phyloP scores from a whole-genome alignment of 2,329 filamentous ascomycete genomes.

The Scopulariopsis brevicaulis region DNA sequence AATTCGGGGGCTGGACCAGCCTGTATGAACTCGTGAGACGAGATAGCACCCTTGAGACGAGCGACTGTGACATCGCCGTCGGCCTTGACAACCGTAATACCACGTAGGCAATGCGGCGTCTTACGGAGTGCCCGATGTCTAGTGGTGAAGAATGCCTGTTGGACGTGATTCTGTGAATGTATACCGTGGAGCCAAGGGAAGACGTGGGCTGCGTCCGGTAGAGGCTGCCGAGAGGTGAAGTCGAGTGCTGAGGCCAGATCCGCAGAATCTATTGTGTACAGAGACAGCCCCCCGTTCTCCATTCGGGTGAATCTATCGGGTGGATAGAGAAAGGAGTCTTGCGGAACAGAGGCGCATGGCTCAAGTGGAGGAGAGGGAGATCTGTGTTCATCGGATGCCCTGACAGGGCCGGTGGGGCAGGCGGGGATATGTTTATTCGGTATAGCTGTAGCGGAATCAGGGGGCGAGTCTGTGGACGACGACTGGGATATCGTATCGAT shows the following conservation, averaged over 20 bases:
- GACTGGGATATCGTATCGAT: neutral
- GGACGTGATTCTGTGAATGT: constrained; percentile 78
- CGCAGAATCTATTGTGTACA: constrained; percentile 64
- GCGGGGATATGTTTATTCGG: constrained; percentile 88
- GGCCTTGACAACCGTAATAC: constrained; percentile 78
- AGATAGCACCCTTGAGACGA: constrained; percentile 78
- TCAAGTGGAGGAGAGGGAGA: neutral
- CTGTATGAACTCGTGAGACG: constrained; percentile 68
- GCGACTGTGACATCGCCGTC: constrained; percentile 65
- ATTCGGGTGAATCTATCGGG: constrained; percentile 48
- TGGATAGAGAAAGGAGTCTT: constrained; percentile 64
- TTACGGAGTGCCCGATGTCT: constrained; percentile 60
- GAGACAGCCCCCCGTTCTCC: constrained; percentile 38
- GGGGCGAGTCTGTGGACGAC: constrained; percentile 14
- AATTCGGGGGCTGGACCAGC: constrained; percentile 45
- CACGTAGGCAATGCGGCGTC: constrained; percentile 64
- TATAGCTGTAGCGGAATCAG: constrained; percentile 24
- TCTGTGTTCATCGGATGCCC: constrained; percentile 26
- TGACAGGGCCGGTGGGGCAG: constrained; percentile 68
- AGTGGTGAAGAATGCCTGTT: constrained; percentile 79
- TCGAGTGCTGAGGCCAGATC: constrained; percentile 64
- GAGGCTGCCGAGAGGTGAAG: constrained; percentile 63
- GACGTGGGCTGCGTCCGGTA: constrained; percentile 75
- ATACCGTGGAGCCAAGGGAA: constrained; percentile 96
- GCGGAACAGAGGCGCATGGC: constrained; percentile 23